phyloP scores from a whole-genome alignment of 2,329 filamentous ascomycete genomes.

The Cladophialophora carrionii region DNA sequence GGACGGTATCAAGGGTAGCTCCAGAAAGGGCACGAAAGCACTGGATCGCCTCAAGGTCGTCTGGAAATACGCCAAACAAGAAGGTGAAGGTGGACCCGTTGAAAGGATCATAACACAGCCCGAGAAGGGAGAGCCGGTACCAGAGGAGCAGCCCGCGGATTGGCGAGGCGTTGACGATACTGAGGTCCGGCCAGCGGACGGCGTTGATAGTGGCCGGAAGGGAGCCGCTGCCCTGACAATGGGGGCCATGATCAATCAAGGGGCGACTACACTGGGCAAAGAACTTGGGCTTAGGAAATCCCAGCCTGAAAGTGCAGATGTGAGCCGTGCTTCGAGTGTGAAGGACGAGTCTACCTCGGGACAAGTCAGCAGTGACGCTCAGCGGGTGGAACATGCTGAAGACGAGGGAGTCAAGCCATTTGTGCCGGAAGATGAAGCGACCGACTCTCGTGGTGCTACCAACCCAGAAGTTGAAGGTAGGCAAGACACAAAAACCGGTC shows the following conservation, averaged over 20 bases:
- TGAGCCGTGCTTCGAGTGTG: conserved; percentile 75
- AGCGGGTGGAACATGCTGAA: conserved; percentile 41
- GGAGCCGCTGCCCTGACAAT: conserved; percentile 31
- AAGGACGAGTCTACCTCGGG: conserved; percentile 46
- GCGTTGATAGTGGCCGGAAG: conserved; percentile 33
- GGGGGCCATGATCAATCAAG: conserved; percentile 31
- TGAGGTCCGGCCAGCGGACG: conserved; percentile 35
- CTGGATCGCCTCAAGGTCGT: conserved; percentile 83
- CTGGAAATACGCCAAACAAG: conserved; percentile 63
- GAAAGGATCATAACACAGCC: conserved; percentile 65
- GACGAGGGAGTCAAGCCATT: conserved; percentile 48
- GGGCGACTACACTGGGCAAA: conserved; percentile 56
- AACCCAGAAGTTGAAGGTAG: conserved; percentile 20
- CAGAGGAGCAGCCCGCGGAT: conserved; percentile 70
- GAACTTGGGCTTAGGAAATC: conserved; percentile 69
- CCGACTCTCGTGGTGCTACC: conserved; percentile 12
- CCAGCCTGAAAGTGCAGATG: conserved; percentile 65
- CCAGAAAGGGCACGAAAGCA: conserved; percentile 76
- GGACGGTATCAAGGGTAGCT: conserved; percentile 93
- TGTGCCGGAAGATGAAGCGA: conserved; percentile 33
- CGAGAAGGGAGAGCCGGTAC: conserved; percentile 66
- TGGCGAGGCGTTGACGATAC: conserved; percentile 66
- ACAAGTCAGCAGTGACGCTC: conserved; percentile 35
- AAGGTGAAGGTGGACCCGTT: conserved; percentile 32
- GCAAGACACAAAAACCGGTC: conserved; percentile 29